Evolutionary conservation across 495 filamentous ascomycete genomes (phyloP), one percentile per base, ranked within the genome.

Genomic region (Hypoxylon fuscum): DNA sequence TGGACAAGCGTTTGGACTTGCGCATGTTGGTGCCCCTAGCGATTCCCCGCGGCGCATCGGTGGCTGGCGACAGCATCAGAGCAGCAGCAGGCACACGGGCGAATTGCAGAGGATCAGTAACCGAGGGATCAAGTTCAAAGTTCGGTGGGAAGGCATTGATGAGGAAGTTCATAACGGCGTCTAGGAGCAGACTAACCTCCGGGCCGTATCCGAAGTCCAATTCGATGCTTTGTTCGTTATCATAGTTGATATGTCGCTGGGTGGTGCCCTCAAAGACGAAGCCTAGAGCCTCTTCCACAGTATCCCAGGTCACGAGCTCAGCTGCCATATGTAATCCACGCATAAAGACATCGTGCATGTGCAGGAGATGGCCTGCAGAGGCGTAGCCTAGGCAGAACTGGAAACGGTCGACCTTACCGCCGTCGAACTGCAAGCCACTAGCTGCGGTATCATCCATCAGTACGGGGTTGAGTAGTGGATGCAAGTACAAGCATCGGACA

Each of bases 311-410:
- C 21, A 88, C 57, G 15, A 81, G 72, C 17, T 72, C 68, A 37
- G 60, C 62, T 9, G 82, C 83, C 51, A 82, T 71, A 11, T 81
- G 72, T 12, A 83, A 45, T 11, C 80, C 83, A 7, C 76, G 68
- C 11, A 69, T 47, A 18, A 78, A 63, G 1, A 86, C 75, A 41
- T 71, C 67, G 6, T 60, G 68, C 35, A 85, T 75, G 45, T 72
- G 63, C 14, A 88, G 69, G 20, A 84, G 68, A 31, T 77, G 75
- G 8, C 81, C 83, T 17, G 80, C 76, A 8, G 83, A 80, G 23
- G 80, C 76, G 59, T 84, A 86, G 25, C 78, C 77, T 10, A 88
- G 68, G 34, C 76, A 76, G 35, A 82, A 76, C 14, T 74, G 66
- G 54, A 86, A 76, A 41, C 74, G 77, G 45, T 80, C 76, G 2